phyloP scores from a whole-genome alignment of 2,329 filamentous ascomycete genomes.

The Capronia americana region DNA sequence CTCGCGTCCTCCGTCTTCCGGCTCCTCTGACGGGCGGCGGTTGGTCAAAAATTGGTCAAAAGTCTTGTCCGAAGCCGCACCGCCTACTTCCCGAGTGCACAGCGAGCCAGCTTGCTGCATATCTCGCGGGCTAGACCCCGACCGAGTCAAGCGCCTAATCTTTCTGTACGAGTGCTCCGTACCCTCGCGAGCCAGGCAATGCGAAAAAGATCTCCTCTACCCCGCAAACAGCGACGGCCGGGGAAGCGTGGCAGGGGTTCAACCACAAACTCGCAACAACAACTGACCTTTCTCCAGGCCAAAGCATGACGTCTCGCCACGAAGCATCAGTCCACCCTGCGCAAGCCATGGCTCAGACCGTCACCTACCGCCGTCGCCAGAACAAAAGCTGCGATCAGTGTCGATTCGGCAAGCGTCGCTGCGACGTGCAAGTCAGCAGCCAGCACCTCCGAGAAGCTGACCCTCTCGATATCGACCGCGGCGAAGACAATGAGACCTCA shows the following conservation, averaged over 20 bases:
- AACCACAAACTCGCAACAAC: neutral
- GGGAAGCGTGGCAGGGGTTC: neutral
- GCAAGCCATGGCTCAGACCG: slow-evolving; percentile 11
- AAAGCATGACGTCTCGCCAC: neutral
- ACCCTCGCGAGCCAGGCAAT: neutral
- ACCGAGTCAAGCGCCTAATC: neutral
- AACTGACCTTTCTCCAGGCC: neutral
- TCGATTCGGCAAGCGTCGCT: slow-evolving; percentile 54
- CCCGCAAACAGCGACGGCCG: slow-evolving; percentile 3
- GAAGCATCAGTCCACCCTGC: neutral
- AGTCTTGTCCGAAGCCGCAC: neutral
- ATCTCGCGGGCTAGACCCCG: neutral
- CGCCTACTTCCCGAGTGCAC: neutral
- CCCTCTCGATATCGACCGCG: slow-evolving; percentile 13
- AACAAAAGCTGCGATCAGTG: slow-evolving; percentile 56
- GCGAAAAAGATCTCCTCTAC: slow-evolving; percentile 7
- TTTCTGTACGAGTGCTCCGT: neutral
- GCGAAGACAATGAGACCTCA: slow-evolving; percentile 19
- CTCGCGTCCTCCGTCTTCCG: neutral
- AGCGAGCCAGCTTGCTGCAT: neutral
- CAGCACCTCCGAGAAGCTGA: slow-evolving; percentile 2
- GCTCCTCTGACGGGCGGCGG: neutral
- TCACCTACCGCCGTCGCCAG: slow-evolving; percentile 44
- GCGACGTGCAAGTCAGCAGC: slow-evolving; percentile 48
- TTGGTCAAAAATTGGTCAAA: neutral